A percentile compares a stretch with the other conserved stretches of the same genome.
These are phyloP conservation scores for Trichoderma guizhouense DNA, from an alignment of 2,329 filamentous ascomycete species.

Conservation along the genomic window DNA sequence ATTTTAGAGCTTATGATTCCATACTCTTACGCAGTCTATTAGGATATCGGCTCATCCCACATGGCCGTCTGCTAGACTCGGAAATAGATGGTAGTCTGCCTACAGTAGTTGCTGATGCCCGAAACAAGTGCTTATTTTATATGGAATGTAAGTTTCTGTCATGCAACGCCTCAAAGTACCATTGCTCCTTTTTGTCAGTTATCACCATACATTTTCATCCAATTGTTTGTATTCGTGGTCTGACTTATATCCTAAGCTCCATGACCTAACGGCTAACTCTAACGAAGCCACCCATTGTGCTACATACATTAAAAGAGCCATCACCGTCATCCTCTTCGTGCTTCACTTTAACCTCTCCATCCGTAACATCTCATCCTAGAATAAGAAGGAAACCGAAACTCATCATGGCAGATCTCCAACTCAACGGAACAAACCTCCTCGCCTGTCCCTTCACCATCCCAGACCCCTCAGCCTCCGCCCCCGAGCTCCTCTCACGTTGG, in stretches of 20 bases:
- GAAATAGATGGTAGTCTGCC: neutral
- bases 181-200: neutral
- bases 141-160: neutral
- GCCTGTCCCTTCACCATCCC: slow-evolving; percentile 17
- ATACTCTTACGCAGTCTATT: neutral
- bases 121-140: neutral
- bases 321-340: neutral
- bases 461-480: neutral
- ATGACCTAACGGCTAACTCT: neutral
- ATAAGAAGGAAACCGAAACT: neutral
- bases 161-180: neutral
- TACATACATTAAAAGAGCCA: neutral
- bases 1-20: neutral
- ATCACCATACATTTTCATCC: neutral
- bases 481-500: slow-evolving; percentile 28
- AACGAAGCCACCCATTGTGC: neutral
- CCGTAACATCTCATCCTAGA: neutral
- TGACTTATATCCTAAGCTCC: neutral
- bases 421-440: slow-evolving; percentile 4
- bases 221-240: neutral
- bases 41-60: neutral
- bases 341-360: neutral
- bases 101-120: neutral
- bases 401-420: neutral
- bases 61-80: neutral